Conservation (phyloP, 2,329 filamentous ascomycete genomes). For the Penicillium polonicum region DNA sequence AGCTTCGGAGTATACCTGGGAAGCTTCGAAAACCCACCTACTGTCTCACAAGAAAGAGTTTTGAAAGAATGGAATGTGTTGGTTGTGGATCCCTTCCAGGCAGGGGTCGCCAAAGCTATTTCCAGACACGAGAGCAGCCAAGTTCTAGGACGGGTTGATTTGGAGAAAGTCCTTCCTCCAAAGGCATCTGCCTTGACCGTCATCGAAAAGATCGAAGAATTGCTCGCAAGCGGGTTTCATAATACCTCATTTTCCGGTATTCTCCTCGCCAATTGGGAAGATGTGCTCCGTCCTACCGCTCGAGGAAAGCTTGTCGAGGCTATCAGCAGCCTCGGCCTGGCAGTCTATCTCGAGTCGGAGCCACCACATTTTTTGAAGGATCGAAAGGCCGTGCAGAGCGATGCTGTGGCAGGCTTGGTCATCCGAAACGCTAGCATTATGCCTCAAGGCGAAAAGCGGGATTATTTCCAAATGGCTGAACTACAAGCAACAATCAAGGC, state of each 20-base stretch:
- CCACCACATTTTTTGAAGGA: slow-evolving; percentile 44
- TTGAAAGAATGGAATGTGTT: slow-evolving; percentile 47
- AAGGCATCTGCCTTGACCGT: slow-evolving; percentile 25
- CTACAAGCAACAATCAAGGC: slow-evolving; percentile 46
- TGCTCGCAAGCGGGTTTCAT: slow-evolving; percentile 27
- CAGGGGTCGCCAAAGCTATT: slow-evolving; percentile 38
- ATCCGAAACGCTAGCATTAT: slow-evolving; percentile 45
- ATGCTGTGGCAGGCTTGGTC: slow-evolving; percentile 40
- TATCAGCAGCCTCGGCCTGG: slow-evolving; percentile 38
- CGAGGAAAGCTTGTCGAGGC: slow-evolving; percentile 35
- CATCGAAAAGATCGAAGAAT: slow-evolving; percentile 32
- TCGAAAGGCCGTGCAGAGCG: slow-evolving; percentile 34
- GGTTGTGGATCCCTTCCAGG: slow-evolving; percentile 44
- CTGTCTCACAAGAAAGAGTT: slow-evolving; percentile 33
- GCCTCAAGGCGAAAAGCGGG: slow-evolving; percentile 42
- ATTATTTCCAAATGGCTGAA: slow-evolving; percentile 47
- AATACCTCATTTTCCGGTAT: slow-evolving; percentile 40
- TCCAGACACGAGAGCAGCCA: slow-evolving; percentile 18
- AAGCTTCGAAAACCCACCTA: slow-evolving; percentile 35
- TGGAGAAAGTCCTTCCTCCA: slow-evolving; percentile 22
- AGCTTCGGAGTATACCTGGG: slow-evolving; percentile 49
- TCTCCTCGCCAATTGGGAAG: slow-evolving; percentile 46
- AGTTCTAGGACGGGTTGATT: slow-evolving; percentile 36
- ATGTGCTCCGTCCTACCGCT: slow-evolving; percentile 29
- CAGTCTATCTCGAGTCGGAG: slow-evolving; percentile 45